Evolutionary conservation across 805 yeast species (phyloP).

Genomic region (Saccharomycopsis fermentans): DNA sequence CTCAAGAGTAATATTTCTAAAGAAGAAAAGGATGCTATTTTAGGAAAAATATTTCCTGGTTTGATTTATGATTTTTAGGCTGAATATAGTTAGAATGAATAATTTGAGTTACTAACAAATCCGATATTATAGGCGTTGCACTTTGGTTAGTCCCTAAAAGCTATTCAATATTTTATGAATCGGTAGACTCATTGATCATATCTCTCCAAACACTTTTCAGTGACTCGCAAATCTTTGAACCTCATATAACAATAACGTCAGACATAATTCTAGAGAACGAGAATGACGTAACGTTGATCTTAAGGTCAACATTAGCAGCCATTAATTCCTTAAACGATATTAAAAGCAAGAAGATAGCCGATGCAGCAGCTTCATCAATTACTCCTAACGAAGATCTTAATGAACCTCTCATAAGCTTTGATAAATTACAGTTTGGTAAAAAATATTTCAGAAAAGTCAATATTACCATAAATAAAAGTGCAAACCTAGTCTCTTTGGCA

Average conservation of each 20-base stretch:
- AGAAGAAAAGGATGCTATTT: no score
- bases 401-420: slow-evolving; percentile 9
- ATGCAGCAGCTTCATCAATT: background rate
- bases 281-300: slow-evolving; percentile 48
- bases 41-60: background rate
- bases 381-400: background rate
- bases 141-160: slow-evolving; percentile 68
- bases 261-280: slow-evolving; percentile 39
- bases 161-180: slow-evolving; percentile 43
- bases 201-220: slow-evolving; percentile 64
- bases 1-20: no score
- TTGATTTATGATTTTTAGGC: background rate
- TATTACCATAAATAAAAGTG: slow-evolving; percentile 32
- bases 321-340: slow-evolving; percentile 28
- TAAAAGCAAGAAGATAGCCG: background rate
- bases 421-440: slow-evolving; percentile 11
- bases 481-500: slow-evolving; percentile 27
- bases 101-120: background rate
- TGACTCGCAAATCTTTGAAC: slow-evolving; percentile 58
- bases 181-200: slow-evolving; percentile 47
- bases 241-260: slow-evolving; percentile 71
- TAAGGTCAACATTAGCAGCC: slow-evolving; percentile 52
- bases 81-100: background rate
- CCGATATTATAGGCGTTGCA: slow-evolving; percentile 33
- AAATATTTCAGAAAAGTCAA: slow-evolving; percentile 20